phyloP scores from a whole-genome alignment of 345 rosid genomes.

The Gossypium rotundifolium region DNA sequence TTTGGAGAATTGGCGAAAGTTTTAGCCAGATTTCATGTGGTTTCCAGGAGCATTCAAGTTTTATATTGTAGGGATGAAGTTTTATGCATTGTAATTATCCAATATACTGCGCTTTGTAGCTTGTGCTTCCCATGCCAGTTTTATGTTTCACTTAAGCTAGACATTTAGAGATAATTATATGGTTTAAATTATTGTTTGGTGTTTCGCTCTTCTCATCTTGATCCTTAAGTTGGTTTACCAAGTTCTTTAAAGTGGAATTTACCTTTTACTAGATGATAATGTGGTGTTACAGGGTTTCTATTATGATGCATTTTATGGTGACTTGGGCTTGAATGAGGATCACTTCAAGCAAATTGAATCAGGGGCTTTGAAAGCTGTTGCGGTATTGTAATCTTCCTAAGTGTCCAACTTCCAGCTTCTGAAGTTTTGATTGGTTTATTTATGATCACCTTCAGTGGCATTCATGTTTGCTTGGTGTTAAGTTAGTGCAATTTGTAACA shows the following conservation, averaged over 20 bases:
- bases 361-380: slow-evolving; percentile 63
- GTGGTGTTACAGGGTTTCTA: slow-evolving; percentile 74
- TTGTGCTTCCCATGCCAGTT: neutral
- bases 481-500: neutral
- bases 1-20: neutral
- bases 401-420: neutral
- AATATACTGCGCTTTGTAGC: neutral
- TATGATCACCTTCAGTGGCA: neutral
- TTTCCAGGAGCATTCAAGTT: neutral
- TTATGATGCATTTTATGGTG: slow-evolving; percentile 93
- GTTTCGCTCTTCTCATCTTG: neutral
- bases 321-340: slow-evolving; percentile 76
- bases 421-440: neutral
- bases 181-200: neutral
- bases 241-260: neutral
- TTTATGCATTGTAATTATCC: neutral
- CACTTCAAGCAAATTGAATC: slow-evolving; percentile 75
- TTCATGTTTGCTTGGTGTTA: neutral
- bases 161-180: neutral
- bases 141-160: neutral
- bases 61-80: neutral
- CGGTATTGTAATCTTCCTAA: slow-evolving; percentile 38
- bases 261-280: slow-evolving; percentile 3
- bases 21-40: neutral
- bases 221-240: neutral